These are phyloP conservation scores for Exophiala oligosperma DNA, from an alignment of 2,329 filamentous ascomycete species.

Conservation along the genomic window DNA sequence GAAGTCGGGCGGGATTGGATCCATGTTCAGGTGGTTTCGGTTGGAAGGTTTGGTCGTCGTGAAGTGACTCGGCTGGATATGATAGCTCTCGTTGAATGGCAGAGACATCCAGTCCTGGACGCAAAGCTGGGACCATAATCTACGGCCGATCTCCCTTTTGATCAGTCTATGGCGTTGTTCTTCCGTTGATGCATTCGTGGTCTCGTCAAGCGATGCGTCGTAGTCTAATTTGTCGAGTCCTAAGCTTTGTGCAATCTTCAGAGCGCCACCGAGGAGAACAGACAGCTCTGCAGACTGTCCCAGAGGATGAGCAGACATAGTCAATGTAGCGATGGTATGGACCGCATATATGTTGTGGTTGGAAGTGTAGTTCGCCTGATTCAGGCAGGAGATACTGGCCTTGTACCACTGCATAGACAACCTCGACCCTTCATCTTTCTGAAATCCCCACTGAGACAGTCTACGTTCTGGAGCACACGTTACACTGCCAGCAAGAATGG, in stretches of 20 bases:
- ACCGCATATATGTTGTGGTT: constrained; percentile 45
- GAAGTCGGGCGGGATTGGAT: constrained; percentile 15
- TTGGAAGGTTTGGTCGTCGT: constrained; percentile 36
- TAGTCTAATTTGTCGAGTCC: constrained; percentile 45
- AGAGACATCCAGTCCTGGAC: constrained; percentile 47
- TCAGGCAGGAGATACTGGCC: constrained; percentile 47
- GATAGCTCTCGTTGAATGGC: constrained; percentile 41
- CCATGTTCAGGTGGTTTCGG: constrained; percentile 38
- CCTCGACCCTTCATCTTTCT: constrained; percentile 40
- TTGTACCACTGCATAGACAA: constrained; percentile 49
- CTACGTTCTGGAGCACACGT: constrained; percentile 14
- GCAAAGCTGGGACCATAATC: constrained; percentile 41
- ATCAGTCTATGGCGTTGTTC: constrained; percentile 13
- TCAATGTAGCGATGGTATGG: constrained; percentile 49
- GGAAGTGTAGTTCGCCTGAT: constrained; percentile 48
- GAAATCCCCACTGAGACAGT: constrained; percentile 46
- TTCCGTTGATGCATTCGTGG: constrained; percentile 7
- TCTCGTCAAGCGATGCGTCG: constrained; percentile 18
- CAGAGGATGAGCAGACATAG: constrained; percentile 52
- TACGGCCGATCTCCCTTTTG: constrained; percentile 37
- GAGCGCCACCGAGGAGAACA: constrained; percentile 46
- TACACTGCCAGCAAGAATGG: constrained; percentile 27
- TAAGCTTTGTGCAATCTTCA: constrained; percentile 50
- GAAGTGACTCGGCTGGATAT: constrained; percentile 38
- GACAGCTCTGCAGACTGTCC: constrained; percentile 51